Evolutionary conservation across 371 early-diverging fungal genomes (phyloP).

Genomic region (Massospora cicadina): DNA sequence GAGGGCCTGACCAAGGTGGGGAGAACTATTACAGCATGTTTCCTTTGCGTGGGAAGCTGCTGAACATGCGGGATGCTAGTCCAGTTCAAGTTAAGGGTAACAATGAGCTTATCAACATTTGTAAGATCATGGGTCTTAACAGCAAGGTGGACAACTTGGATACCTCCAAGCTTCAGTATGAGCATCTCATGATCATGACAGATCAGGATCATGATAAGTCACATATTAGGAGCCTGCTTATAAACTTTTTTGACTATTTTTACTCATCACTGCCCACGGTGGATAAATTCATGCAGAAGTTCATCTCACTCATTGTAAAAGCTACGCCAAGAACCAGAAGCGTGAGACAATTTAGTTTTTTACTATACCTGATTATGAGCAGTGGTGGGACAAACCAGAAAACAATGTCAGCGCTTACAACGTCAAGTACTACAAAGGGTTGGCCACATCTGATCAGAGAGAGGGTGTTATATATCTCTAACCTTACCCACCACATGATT

Average conservation of each 20-base stretch:
- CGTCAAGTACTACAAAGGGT: conserved; percentile 58
- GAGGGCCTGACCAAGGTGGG: conserved; percentile 88
- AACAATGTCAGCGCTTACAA: too few species aligned
- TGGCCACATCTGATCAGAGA: conserved; percentile 85
- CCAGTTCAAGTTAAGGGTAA: too few species aligned
- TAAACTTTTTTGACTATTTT: too few species aligned
- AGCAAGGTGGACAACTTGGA: too few species aligned
- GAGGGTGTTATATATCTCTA: conserved; percentile 96
- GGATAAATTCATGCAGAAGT: conserved; percentile 92
- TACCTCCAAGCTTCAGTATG: too few species aligned
- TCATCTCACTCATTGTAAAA: conserved; percentile 98
- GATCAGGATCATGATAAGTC: conserved; percentile 99
- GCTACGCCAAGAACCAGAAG: conserved; percentile 38
- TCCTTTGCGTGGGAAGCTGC: too few species aligned
- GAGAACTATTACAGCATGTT: conserved; percentile 95
- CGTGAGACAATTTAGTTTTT: too few species aligned
- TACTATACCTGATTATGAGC: conserved; percentile 94
- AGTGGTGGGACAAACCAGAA: conserved; percentile 61
- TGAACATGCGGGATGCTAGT: conserved; percentile 96
- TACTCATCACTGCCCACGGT: conserved; percentile 85
- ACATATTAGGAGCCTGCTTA: conserved; percentile 98
- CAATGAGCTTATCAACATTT: too few species aligned
- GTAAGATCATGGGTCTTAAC: too few species aligned
- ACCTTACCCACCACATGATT: conserved; percentile 62
- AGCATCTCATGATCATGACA: too few species aligned